Percentiles rank a stretch among this genome's conserved stretches.
Conservation (phyloP, 306 rosid genomes). For the Pterocarpus santalinus region DNA sequence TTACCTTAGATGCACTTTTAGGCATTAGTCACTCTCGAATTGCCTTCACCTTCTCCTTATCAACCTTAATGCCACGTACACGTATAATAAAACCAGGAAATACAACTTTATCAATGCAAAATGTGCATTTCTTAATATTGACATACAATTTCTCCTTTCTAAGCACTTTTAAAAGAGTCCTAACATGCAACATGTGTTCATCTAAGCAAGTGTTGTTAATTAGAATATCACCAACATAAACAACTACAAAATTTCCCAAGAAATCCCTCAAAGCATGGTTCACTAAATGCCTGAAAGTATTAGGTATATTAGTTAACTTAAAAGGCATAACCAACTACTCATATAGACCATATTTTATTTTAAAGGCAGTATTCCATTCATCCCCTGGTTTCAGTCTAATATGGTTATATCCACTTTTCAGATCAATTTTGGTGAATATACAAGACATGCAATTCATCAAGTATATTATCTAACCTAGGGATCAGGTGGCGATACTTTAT, state of each 20-base stretch:
- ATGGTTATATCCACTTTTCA: too few relatives aligned
- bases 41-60: not conserved
- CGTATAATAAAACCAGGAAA: too few relatives aligned
- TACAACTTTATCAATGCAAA: too few relatives aligned
- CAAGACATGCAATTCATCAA: not conserved
- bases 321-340: not conserved
- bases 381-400: too few relatives aligned
- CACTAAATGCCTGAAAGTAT: not conserved
- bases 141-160: too few relatives aligned
- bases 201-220: too few relatives aligned
- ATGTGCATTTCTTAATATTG: not conserved
- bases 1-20: not conserved
- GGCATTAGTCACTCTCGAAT: not conserved
- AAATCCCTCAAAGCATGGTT: not conserved
- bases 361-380: too few relatives aligned
- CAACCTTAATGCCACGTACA: not conserved
- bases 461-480: not conserved
- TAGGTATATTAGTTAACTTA: not conserved
- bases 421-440: not conserved
- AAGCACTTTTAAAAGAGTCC: too few relatives aligned
- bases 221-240: not conserved
- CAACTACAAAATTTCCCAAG: not conserved
- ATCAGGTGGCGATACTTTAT: not conserved
- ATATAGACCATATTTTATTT: too few relatives aligned
- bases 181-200: too few relatives aligned